These are phyloP conservation scores for Naganishia antarctica DNA, from an alignment of 768 basidiomycete species.

Conservation along the genomic window DNA sequence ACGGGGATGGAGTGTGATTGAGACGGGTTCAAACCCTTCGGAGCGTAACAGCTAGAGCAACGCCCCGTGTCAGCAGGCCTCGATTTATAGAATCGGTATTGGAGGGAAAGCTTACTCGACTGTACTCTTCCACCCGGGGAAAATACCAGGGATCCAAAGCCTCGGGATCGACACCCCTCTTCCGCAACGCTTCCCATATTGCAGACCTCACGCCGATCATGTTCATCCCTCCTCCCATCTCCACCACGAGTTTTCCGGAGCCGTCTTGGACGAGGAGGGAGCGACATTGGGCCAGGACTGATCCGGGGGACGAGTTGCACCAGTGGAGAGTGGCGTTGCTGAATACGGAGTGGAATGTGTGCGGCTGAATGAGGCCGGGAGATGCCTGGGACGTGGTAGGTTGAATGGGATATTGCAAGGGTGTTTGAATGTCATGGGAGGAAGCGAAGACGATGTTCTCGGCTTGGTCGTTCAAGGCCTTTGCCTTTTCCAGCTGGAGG, in stretches of 20 bases:
- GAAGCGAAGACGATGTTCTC: slow-evolving; percentile 28
- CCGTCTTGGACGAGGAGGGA: slow-evolving; percentile 12
- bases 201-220: slow-evolving; percentile 55
- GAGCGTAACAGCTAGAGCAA: slow-evolving; percentile 29
- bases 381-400: not conserved
- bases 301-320: slow-evolving; percentile 70
- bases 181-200: slow-evolving; percentile 50
- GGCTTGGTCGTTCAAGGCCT: slow-evolving; percentile 52
- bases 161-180: slow-evolving; percentile 59
- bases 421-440: not conserved
- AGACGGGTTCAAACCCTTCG: slow-evolving; percentile 30
- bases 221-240: slow-evolving; percentile 75
- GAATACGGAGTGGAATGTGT: slow-evolving; percentile 63
- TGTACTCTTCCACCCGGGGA: slow-evolving; percentile 66
- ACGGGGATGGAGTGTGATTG: slow-evolving; percentile 43
- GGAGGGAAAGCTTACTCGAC: slow-evolving; percentile 57
- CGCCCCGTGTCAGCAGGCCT: slow-evolving; percentile 38
- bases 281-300: slow-evolving; percentile 54
- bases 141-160: slow-evolving; percentile 78
- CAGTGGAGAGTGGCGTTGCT: slow-evolving; percentile 77
- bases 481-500: slow-evolving; percentile 58
- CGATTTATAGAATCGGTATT: too few relatives aligned
- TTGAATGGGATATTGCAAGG: not conserved
- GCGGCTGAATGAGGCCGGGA: slow-evolving; percentile 36
- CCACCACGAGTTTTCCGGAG: slow-evolving; percentile 57